Evolutionary conservation across 495 filamentous ascomycete genomes (phyloP).

Genomic region (Parathielavia appendiculata): DNA sequence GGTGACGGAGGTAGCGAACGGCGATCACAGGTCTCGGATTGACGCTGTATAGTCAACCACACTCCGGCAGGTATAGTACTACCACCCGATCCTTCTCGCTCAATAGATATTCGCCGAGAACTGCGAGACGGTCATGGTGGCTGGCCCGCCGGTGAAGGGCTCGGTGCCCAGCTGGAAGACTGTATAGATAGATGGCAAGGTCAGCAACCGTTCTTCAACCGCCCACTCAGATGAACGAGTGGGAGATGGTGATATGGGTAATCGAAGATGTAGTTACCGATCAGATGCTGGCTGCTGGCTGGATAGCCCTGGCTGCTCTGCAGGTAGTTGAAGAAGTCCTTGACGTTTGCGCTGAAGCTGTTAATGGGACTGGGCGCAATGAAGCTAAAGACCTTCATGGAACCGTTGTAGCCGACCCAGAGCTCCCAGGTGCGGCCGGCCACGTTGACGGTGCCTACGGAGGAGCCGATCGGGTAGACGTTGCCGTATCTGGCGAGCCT

Average conservation of each 20-base stretch:
- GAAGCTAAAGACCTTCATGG: constrained; percentile 14
- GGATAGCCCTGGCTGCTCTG: not conserved
- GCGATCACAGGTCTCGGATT: too few relatives aligned
- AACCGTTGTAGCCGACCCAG: constrained; percentile 32
- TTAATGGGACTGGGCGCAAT: not conserved
- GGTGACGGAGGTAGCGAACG: too few relatives aligned
- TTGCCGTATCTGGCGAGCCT: constrained; percentile 40
- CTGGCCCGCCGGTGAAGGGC: not conserved
- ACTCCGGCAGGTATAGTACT: too few relatives aligned
- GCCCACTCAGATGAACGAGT: not conserved
- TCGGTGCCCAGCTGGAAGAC: constrained; percentile 1
- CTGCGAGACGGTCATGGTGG: not conserved
- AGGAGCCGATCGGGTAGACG: constrained; percentile 41
- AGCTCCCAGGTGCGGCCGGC: constrained; percentile 39
- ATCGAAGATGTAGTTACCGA: not conserved
- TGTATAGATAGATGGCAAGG: too few relatives aligned
- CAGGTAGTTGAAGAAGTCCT: constrained; percentile 10
- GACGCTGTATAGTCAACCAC: too few relatives aligned
- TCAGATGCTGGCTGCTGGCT: not conserved
- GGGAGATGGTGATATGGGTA: too few relatives aligned
- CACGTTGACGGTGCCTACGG: constrained; percentile 29
- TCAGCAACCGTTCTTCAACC: not conserved
- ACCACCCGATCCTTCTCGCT: too few relatives aligned
- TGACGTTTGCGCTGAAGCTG: constrained; percentile 7
- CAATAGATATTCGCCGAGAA: constrained; percentile 3